phyloP scores from a whole-genome alignment of 2,329 filamentous ascomycete genomes.

The Cordyceps javanica region DNA sequence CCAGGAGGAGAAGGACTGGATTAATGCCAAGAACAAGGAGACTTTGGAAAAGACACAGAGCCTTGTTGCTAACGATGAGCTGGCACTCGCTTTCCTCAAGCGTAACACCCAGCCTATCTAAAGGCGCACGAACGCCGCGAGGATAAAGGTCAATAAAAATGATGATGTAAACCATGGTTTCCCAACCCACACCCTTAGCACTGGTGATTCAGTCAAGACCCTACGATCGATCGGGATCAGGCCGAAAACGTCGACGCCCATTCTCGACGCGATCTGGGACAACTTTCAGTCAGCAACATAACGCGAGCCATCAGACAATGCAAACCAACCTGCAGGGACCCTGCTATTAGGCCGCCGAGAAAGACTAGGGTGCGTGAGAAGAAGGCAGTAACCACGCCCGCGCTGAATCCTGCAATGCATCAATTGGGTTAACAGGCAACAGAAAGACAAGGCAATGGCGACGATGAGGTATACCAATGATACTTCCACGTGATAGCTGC shows the following conservation, averaged over 20 bases:
- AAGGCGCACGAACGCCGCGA: conserved; percentile 49
- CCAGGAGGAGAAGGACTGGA: conserved; percentile 69
- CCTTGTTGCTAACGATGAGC: conserved; percentile 66
- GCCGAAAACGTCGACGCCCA: conserved; percentile 35
- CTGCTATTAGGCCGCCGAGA: conserved; percentile 57
- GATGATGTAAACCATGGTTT: conserved; percentile 61
- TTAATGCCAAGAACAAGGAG: conserved; percentile 79
- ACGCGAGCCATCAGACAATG: neutral
- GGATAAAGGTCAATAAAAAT: conserved; percentile 66
- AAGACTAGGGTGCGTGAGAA: conserved; percentile 67
- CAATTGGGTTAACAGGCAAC: neutral
- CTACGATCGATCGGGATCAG: conserved; percentile 32
- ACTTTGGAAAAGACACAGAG: conserved; percentile 74
- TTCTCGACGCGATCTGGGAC: conserved; percentile 36
- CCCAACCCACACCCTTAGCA: conserved; percentile 46
- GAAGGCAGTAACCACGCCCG: conserved; percentile 59
- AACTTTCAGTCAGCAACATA: neutral
- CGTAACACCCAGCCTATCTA: conserved; percentile 68
- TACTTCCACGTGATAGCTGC: conserved; percentile 49
- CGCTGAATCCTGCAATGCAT: conserved; percentile 45
- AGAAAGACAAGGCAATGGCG: no score
- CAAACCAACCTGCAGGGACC: conserved; percentile 56
- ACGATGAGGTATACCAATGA: conserved; percentile 36
- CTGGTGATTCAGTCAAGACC: conserved; percentile 28
- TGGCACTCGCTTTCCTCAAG: conserved; percentile 74